Conservation (phyloP, 768 basidiomycete species). For the Leccinum aurantiacum region DNA sequence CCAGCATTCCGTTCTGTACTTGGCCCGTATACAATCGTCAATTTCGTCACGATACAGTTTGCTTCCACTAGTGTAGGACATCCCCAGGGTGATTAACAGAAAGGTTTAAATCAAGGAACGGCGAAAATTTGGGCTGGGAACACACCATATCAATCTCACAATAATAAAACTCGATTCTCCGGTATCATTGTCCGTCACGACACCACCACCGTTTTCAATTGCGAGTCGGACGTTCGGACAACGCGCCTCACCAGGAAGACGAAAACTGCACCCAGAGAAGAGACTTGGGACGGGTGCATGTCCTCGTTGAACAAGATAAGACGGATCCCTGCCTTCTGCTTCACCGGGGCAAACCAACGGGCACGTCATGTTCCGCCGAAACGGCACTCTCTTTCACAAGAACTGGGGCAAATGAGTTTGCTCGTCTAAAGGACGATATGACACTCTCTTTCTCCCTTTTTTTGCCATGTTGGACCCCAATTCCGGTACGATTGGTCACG, state of each 20-base stretch:
- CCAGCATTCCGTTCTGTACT: constrained; percentile 92
- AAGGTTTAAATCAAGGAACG: background rate
- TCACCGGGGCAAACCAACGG: constrained; percentile 14
- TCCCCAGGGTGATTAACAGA: background rate
- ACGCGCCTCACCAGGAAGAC: constrained; percentile 67
- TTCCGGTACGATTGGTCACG: background rate
- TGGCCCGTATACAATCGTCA: constrained; percentile 44
- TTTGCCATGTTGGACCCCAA: constrained; percentile 5
- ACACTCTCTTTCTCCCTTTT: constrained; percentile 36
- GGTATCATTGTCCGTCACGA: constrained; percentile 44
- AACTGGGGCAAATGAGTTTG: constrained; percentile 60
- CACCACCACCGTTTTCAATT: constrained; percentile 58
- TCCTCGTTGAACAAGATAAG: background rate
- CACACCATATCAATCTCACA: constrained; percentile 73
- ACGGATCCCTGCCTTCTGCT: constrained; percentile 18
- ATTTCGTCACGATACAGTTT: constrained; percentile 60
- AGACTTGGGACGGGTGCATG: constrained; percentile 27
- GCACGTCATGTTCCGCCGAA: constrained; percentile 42
- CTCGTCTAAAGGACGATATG: constrained; percentile 60
- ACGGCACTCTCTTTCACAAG: constrained; percentile 36
- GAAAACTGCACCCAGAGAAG: constrained; percentile 58
- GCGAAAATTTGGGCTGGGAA: background rate
- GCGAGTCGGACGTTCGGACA: constrained; percentile 55
- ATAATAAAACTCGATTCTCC: constrained; percentile 62
- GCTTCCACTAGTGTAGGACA: constrained; percentile 55